A percentile compares a stretch with the other conserved stretches of the same genome.
These are phyloP conservation scores for Daldinia eschscholtzii DNA, from an alignment of 2,329 filamentous ascomycete species.

Conservation along the genomic window DNA sequence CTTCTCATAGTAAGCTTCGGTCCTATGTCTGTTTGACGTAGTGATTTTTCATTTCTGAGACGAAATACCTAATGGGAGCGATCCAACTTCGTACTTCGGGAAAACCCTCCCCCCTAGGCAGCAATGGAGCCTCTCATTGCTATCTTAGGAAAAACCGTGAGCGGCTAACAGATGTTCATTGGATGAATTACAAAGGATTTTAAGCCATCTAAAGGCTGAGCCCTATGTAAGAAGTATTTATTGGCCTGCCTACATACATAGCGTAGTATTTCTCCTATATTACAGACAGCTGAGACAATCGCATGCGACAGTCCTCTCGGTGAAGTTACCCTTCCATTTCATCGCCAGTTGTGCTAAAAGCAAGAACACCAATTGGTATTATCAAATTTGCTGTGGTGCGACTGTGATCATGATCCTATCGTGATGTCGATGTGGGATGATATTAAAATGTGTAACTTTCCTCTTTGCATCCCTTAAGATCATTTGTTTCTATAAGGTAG, in stretches of 20 bases:
- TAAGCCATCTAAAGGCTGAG: slow-evolving; percentile 1
- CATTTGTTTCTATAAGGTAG: not conserved
- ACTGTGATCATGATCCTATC: slow-evolving; percentile 14
- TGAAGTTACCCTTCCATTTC: not conserved
- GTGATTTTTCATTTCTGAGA: slow-evolving; percentile 20
- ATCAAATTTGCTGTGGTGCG: slow-evolving; percentile 13
- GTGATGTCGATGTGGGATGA: slow-evolving; percentile 20
- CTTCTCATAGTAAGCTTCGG: slow-evolving; percentile 27
- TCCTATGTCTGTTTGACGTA: not conserved
- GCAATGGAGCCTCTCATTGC: slow-evolving; percentile 19
- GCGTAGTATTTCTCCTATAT: slow-evolving; percentile 5
- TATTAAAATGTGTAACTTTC: slow-evolving; percentile 2
- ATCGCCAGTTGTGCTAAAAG: slow-evolving; percentile 3
- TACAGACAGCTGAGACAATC: slow-evolving; percentile 3
- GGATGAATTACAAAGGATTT: slow-evolving; percentile 11
- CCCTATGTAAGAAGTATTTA: slow-evolving; percentile 1
- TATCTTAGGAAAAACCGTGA: slow-evolving; percentile 5
- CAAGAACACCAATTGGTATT: slow-evolving; percentile 6
- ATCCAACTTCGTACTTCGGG: not conserved
- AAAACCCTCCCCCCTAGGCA: slow-evolving; percentile 25
- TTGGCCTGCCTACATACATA: slow-evolving; percentile 8
- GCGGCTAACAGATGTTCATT: slow-evolving; percentile 3
- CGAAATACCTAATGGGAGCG: slow-evolving; percentile 24
- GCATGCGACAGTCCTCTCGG: not conserved
- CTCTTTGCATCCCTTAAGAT: no score